Evolutionary conservation across 2,329 filamentous ascomycete species (phyloP), one percentile per base, ranked within the genome.

Genomic region (Aspergillus clavatus): DNA sequence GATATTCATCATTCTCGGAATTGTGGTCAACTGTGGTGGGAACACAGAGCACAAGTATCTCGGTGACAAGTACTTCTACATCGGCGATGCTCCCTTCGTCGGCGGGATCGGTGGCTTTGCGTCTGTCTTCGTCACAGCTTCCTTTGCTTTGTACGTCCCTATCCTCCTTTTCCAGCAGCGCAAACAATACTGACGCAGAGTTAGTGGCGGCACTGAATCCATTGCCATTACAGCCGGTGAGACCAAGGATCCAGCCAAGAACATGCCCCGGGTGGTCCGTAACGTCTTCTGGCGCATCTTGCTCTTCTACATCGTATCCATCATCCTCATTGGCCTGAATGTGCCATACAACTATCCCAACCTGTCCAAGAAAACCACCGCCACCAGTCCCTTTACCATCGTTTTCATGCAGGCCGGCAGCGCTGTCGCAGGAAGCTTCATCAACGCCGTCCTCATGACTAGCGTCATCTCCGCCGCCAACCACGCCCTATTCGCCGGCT

Each of bases 211-310:
- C 42, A 83, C 80, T 2, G 81, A 84, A 61, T 79, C 76, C 26
- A 82, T 84, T 39, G 81, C 80, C 40, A 81, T 84, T 46, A 83
- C 82, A 0, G 81, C 81, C 1, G 81, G 81, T 35, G 82, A 85
- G 61, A 84, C 82, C 2, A 79, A 77, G 53, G 73, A 84, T 52
- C 82, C 82, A 0, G 72, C 77, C 14, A 75, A 73, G 51, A 83
- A 75, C 45, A 67, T 85, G 26, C 82, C 82, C 1, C 73, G 74
- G 3, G 82, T 83, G 2, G 78, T 84, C 37, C 79, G 79, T 53
- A 83, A 84, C 44, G 80, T 83, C 29, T 83, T 83, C 56, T 83
- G 78, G 78, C 75, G 81, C 4, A 81, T 81, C 42, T 49, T 80
- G 3, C 68, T 80, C 7, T 80, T 81, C 62, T 77, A 76, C 52